Conservation (phyloP, 1,284 basidiomycete genomes). For the Taiwanofungus camphoratus region DNA sequence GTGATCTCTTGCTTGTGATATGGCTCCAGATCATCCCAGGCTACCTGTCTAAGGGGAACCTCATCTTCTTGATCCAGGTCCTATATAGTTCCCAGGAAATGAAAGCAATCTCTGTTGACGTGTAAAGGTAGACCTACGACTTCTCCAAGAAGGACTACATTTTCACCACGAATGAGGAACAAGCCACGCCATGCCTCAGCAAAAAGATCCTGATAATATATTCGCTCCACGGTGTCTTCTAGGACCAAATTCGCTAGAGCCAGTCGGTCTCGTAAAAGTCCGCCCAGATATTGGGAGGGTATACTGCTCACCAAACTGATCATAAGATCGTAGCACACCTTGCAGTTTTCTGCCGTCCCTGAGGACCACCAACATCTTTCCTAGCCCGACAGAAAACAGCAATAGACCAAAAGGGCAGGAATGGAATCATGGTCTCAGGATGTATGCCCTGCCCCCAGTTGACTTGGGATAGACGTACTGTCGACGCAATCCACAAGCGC, state of each 20-base stretch:
- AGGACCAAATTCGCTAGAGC: conserved; percentile 86
- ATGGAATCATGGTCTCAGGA: conserved; percentile 45
- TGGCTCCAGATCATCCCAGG: conserved; percentile 63
- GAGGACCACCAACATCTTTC: conserved; percentile 97
- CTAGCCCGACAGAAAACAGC: conserved; percentile 38
- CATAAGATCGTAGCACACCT: conserved; percentile 94
- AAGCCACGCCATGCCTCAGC: conserved; percentile 85
- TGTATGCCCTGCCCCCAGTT: conserved; percentile 40
- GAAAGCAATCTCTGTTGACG: not conserved
- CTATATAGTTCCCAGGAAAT: conserved; percentile 36
- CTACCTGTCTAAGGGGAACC: conserved; percentile 71
- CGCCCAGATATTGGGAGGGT: not conserved
- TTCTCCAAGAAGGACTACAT: conserved; percentile 96
- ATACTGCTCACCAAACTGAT: conserved; percentile 86
- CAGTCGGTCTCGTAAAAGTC: not conserved
- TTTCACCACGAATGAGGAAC: conserved; percentile 95
- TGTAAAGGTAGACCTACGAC: conserved; percentile 59
- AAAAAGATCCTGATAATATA: conserved; percentile 76
- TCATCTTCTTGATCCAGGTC: conserved; percentile 93
- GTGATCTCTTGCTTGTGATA: conserved; percentile 71
- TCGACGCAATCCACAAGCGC: conserved; percentile 97
- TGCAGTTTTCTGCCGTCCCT: conserved; percentile 95
- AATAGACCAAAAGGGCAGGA: conserved; percentile 12
- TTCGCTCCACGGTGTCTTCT: conserved; percentile 84
- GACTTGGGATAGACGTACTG: conserved; percentile 80